phyloP scores from a whole-genome alignment of 2,329 filamentous ascomycete species.

The Fusarium tanahbumbuense region DNA sequence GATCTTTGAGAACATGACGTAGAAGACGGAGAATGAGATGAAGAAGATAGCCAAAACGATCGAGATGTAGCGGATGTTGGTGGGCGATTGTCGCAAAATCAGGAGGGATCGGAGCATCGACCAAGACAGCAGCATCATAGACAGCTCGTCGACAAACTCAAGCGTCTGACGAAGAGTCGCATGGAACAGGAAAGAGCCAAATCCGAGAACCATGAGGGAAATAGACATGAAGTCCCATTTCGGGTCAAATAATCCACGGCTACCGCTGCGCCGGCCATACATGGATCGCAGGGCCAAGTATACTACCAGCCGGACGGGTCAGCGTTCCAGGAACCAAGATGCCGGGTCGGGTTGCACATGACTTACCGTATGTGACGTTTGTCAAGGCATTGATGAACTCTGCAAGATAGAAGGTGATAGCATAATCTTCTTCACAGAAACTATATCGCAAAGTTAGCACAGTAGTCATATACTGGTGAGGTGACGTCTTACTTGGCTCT shows the following conservation, averaged over 20 bases:
- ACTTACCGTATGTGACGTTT: constrained; percentile 58
- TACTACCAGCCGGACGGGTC: constrained; percentile 46
- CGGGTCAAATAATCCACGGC: constrained; percentile 48
- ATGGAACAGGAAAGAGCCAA: constrained; percentile 59
- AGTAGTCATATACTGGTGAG: not conserved
- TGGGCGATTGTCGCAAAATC: constrained; percentile 56
- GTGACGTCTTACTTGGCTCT: constrained; percentile 51
- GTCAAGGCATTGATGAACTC: constrained; percentile 59
- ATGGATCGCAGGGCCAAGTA: constrained; percentile 56
- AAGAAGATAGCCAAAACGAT: constrained; percentile 56
- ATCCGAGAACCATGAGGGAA: constrained; percentile 55
- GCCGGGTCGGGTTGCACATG: constrained; percentile 12
- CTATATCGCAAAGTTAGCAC: constrained; percentile 40
- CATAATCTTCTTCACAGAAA: constrained; percentile 62
- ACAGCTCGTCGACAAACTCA: constrained; percentile 66
- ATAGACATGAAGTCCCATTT: constrained; percentile 56
- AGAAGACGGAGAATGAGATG: constrained; percentile 55
- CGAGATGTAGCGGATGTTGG: constrained; percentile 49
- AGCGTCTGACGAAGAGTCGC: constrained; percentile 57
- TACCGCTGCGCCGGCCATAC: constrained; percentile 48
- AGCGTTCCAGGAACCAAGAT: constrained; percentile 3
- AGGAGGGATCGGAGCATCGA: constrained; percentile 63
- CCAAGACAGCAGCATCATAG: constrained; percentile 66
- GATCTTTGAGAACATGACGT: constrained; percentile 57
- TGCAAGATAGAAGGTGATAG: constrained; percentile 56